phyloP scores from a whole-genome alignment of 1,284 basidiomycete species.

The Neolentinus lepideus region DNA sequence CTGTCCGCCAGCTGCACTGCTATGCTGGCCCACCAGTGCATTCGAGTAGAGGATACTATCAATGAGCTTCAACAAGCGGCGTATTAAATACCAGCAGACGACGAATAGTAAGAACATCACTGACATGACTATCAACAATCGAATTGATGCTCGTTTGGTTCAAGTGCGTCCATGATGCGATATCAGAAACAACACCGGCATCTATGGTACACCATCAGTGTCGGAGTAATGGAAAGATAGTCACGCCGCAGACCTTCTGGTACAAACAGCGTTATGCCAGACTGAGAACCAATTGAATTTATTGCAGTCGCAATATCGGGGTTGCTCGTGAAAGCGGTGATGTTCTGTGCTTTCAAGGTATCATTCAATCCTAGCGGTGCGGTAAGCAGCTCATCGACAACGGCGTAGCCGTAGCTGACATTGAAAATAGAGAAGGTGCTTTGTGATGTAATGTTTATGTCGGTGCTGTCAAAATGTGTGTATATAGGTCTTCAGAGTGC shows the following conservation, averaged over 20 bases:
- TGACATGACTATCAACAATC: background rate
- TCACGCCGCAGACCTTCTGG: background rate
- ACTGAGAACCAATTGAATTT: background rate
- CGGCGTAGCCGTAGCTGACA: background rate
- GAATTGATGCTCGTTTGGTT: background rate
- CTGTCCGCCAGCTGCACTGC: background rate
- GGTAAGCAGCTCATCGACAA: background rate
- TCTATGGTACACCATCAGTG: background rate
- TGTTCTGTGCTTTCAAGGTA: background rate
- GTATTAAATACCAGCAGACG: too few species aligned
- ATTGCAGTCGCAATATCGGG: background rate
- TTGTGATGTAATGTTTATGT: background rate
- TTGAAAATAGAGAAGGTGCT: background rate
- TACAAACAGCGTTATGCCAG: background rate
- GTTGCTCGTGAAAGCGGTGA: background rate
- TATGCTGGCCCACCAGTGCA: background rate
- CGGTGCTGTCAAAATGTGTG: background rate
- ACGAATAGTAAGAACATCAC: background rate
- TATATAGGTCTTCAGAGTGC: background rate
- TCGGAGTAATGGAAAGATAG: background rate
- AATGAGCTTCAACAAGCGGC: background rate
- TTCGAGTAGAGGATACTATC: background rate
- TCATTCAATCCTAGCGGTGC: background rate
- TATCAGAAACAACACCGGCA: background rate
- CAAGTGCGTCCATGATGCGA: background rate